Base-by-base conservation (phyloP, 2,329 filamentous ascomycete genomes). In the Stemphylium vesicarium region DNA sequence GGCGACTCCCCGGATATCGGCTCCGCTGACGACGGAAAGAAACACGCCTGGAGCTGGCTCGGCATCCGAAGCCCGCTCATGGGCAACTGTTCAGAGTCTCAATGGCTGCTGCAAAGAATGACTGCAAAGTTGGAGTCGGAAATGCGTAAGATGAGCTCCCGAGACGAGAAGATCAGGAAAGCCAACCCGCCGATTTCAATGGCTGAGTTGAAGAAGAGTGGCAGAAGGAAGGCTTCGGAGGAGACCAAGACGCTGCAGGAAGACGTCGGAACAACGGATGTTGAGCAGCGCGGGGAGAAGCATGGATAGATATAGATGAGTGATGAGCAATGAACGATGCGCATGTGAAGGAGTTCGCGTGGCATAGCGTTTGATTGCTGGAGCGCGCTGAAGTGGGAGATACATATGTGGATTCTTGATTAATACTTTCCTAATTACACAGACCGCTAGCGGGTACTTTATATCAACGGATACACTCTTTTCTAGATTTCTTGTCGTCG, bases 21-120 rank as follows among this genome's bases (percentile, higher is more conserved):
- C 1, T 68, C 63, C 4, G 71, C 71, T 12, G 66, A 70, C 7
- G 68, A 70, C 24, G 70, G 66, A 3, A 60, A 68, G 37, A 58
- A 70, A 10, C 89, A 86, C 83, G 86, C 84, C 6, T 92, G 89
- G 89, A 90, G 87, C 31, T 93, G 90, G 90, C 81, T 92, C 1
- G 88, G 87, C 0, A 81, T 85, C 41, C 78, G 84, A 12, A 90
- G 86, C 61, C 89, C 89, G 3, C 78, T 92, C 11, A 88, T 91
- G 84, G 84, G 87, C 3, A 81, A 82, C 42, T 83, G 86, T 66
- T 84, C 84, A 51, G 89, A 92, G 75, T 82, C 85, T 12, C 85
- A 91, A 69, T 92, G 89, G 89, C 85, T 92, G 32, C 72, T 92
- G 36, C 86, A 91, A 56, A 80, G 84, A 56, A 72, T 92, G 46